Conservation (phyloP, 1,284 basidiomycete genomes). For the Pascua sp. region DNA sequence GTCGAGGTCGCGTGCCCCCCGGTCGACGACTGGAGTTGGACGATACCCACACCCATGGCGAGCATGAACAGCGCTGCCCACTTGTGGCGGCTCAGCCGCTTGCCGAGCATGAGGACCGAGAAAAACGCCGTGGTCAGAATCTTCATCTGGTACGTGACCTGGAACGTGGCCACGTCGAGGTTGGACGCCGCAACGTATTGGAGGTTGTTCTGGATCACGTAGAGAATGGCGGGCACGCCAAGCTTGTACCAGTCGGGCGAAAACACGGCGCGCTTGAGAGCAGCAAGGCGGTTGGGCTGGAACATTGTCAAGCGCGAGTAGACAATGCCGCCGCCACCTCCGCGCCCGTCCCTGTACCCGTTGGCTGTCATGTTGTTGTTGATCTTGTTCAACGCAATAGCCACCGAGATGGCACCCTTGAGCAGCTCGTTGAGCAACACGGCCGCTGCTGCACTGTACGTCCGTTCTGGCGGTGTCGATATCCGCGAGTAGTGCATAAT, state of each 20-base stretch:
- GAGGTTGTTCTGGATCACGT: constrained; percentile 93
- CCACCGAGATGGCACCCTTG: constrained; percentile 80
- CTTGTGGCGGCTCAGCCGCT: constrained; percentile 67
- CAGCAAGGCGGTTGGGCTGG: constrained; percentile 26
- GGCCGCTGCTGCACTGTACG: constrained; percentile 84
- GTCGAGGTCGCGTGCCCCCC: constrained; percentile 14
- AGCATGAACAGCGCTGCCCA: constrained; percentile 82
- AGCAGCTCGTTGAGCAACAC: constrained; percentile 90
- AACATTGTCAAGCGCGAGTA: constrained; percentile 22
- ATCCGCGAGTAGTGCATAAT: constrained; percentile 95
- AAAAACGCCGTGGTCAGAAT: constrained; percentile 95
- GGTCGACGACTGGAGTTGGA: constrained; percentile 68
- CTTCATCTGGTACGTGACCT: constrained; percentile 91
- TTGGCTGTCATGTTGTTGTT: constrained; percentile 33
- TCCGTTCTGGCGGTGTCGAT: constrained; percentile 65
- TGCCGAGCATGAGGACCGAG: constrained; percentile 83
- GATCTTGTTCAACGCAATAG: constrained; percentile 57
- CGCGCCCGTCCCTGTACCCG: not conserved
- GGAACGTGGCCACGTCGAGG: constrained; percentile 87
- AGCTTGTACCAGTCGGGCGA: constrained; percentile 93
- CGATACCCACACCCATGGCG: constrained; percentile 85
- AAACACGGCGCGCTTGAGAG: constrained; percentile 53
- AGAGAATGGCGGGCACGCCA: constrained; percentile 91
- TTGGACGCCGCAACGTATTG: constrained; percentile 93
- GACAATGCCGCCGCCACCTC: too few relatives aligned